A percentile compares a stretch with the other conserved stretches of the same genome.
Conservation (phyloP, 169 alveolate genomes). For the Babesia caballi region DNA sequence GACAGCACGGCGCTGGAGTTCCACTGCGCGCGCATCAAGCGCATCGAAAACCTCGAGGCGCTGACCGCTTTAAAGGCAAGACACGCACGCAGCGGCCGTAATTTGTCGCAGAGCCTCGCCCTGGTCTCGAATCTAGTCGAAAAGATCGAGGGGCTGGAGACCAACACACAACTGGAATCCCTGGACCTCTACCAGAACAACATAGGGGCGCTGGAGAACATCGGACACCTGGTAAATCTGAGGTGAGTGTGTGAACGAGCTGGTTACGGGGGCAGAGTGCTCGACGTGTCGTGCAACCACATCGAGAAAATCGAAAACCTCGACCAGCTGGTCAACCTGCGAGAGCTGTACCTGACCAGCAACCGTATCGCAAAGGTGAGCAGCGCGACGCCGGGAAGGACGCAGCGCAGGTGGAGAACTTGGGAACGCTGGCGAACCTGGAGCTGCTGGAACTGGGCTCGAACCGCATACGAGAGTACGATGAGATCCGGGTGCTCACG, state of each 20-base stretch:
- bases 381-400: background rate
- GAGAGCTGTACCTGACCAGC: conserved; percentile 80
- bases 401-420: conserved; percentile 54
- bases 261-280: conserved; percentile 28
- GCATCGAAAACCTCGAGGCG: conserved; percentile 69
- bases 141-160: conserved; percentile 75
- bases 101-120: conserved; percentile 59
- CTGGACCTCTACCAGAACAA: conserved; percentile 82
- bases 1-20: conserved; percentile 33
- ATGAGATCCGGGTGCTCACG: conserved; percentile 68
- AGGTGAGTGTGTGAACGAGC: conserved; percentile 49
- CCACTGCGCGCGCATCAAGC: conserved; percentile 61
- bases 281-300: conserved; percentile 77
- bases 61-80: conserved; percentile 63
- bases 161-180: conserved; percentile 58
- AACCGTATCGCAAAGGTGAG: conserved; percentile 76
- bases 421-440: conserved; percentile 67
- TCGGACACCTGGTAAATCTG: conserved; percentile 69
- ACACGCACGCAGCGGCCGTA: background rate
- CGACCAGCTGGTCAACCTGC: conserved; percentile 68
- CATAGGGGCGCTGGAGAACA: conserved; percentile 73
- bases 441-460: conserved; percentile 83
- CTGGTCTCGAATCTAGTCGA: conserved; percentile 78
- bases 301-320: conserved; percentile 72
- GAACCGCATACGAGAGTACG: conserved; percentile 79